Percentiles rank a stretch among this genome's conserved stretches.
Conservation (phyloP, 257 asterid species). For the Paulownia fortunei region DNA sequence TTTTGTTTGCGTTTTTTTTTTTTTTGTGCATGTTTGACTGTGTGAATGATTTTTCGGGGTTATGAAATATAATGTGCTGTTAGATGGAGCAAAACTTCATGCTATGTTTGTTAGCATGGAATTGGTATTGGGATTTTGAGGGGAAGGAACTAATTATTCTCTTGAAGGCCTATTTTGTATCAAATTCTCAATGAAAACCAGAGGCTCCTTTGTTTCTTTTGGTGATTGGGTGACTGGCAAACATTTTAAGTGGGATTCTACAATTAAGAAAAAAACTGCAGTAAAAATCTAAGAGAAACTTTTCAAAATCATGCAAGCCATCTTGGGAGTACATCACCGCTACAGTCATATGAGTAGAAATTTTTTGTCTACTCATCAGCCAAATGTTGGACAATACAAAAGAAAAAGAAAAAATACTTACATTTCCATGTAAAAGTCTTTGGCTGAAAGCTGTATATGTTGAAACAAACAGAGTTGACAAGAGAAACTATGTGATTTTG, state of each 20-base stretch:
- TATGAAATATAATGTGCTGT: neutral
- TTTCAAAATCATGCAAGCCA: neutral
- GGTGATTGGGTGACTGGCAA: conserved; percentile 4
- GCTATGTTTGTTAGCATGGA: conserved; percentile 1
- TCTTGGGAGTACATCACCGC: neutral
- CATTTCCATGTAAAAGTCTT: neutral
- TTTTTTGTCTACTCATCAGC: neutral
- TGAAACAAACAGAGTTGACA: neutral
- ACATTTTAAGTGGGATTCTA: neutral
- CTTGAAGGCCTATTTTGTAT: neutral
- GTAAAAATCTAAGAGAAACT: neutral
- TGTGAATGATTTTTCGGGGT: neutral
- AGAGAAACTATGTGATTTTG: neutral
- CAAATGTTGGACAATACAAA: neutral
- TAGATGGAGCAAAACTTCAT: neutral
- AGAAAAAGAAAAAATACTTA: neutral
- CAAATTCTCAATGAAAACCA: neutral
- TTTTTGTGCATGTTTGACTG: neutral
- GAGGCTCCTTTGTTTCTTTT: neutral
- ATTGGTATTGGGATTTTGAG: neutral
- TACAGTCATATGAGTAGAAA: neutral
- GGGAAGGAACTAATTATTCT: neutral
- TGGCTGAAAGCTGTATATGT: neutral
- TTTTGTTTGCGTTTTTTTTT: neutral
- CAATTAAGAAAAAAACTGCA: neutral